Evolutionary conservation across 768 basidiomycete genomes (phyloP).

Genomic region (Tylopilus intermedius): DNA sequence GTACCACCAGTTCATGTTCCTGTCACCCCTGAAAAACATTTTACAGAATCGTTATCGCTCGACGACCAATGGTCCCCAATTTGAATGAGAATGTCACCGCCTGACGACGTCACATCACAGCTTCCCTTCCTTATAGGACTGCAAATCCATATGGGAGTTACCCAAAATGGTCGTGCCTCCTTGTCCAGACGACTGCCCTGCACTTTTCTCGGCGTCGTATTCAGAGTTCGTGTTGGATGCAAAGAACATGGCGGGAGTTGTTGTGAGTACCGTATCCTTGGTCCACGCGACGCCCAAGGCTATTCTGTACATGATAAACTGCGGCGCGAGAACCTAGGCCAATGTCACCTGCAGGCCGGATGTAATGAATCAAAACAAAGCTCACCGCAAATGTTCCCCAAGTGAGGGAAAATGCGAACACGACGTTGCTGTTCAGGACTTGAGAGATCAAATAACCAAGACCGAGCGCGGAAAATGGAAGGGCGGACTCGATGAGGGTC

Average conservation of each 20-base stretch:
- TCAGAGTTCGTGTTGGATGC: background rate
- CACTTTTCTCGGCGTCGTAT: background rate
- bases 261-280: background rate
- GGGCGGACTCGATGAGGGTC: background rate
- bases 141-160: background rate
- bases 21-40: background rate
- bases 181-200: background rate
- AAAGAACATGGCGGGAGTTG: background rate
- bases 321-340: background rate
- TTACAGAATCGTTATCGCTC: background rate
- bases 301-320: background rate
- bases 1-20: background rate
- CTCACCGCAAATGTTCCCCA: background rate
- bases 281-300: background rate
- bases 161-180: background rate
- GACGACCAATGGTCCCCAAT: background rate
- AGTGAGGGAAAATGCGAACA: background rate
- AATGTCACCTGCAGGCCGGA: background rate
- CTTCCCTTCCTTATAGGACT: constrained; percentile 3
- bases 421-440: background rate
- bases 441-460: background rate
- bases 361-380: background rate
- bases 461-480: background rate
- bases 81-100: background rate
- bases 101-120: background rate